Evolutionary conservation across 306 rosid genomes (phyloP), one percentile per base, ranked within the genome.

Genomic region (Dryas drummondii): DNA sequence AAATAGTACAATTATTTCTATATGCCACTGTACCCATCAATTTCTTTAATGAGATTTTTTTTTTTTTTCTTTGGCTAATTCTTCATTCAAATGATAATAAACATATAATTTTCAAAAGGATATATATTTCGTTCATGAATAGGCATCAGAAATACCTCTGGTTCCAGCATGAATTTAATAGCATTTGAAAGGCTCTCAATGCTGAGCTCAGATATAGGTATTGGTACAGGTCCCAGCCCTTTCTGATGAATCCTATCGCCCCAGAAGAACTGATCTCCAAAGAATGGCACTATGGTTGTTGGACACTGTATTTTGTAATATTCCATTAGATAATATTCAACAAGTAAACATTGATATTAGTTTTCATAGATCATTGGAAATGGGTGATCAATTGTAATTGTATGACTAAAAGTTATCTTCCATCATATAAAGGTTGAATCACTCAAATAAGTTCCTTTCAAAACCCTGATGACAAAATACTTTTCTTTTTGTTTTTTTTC

Each of bases 221-320:
- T 87, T 22, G 97, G 97, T 47, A 84, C 74, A 16, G 97, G 97
- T 77, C 99, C 99, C 76, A 92, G 69, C 59, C 89, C 96, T 85
- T 86, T 90, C 79, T 86, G 79, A 74, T 80, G 72, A 85, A 92
- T 83, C 81, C 93, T 89, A 61, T 94, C 97, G 58, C 96, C 99
- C 99, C 99, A 94, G 80, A 94, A 94, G 83, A 92, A 94, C 74
- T 94, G 99, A 82, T 94, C 99, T 73, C 99, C 99, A 54, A 94
- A 94, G 87, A 94, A 94, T 4, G 99, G 97, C 68, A 94, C 99
- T 68, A 94, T 86, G 57, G 97, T 87, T 42, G 99, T 90, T 5
- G 99, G 97, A 82, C 99, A 92, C 99, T 94, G 92, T 65, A 72
- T 49, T 71, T 66, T 48, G 77, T 53, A 68, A 70, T 50, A 47